Evolutionary conservation across 2,329 filamentous ascomycete genomes (phyloP).

Genomic region (Diaporthe sp.): DNA sequence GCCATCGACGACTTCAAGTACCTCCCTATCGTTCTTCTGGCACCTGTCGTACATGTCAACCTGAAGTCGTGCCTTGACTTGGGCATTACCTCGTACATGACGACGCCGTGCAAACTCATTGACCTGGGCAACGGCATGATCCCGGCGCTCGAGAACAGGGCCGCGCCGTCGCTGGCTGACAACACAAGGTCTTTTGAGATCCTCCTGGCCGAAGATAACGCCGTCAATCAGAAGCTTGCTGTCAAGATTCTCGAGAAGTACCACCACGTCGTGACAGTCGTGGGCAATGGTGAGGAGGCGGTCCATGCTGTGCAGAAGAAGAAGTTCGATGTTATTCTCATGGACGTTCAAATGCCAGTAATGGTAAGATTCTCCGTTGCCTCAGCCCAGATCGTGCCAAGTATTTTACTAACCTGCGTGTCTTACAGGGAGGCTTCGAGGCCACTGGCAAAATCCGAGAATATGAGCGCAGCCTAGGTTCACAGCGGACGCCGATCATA

Average conservation of each 20-base stretch:
- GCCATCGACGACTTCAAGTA: conserved; percentile 97
- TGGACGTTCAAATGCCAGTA: conserved; percentile 99
- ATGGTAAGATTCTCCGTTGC: conserved; percentile 74
- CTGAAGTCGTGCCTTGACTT: conserved; percentile 94
- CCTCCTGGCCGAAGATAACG: conserved; percentile 94
- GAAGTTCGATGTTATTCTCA: conserved; percentile 95
- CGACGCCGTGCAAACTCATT: conserved; percentile 92
- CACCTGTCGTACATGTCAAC: conserved; percentile 89
- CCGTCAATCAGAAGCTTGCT: conserved; percentile 94
- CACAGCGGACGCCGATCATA: conserved; percentile 92
- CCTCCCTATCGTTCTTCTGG: conserved; percentile 92
- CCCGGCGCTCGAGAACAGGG: conserved; percentile 92
- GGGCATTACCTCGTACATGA: conserved; percentile 99
- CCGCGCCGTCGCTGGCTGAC: conserved; percentile 90
- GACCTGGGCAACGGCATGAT: conserved; percentile 97
- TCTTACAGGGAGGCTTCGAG: conserved; percentile 86
- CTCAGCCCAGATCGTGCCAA: conserved; percentile 13
- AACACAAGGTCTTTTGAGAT: conserved; percentile 97
- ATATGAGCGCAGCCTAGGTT: conserved; percentile 86
- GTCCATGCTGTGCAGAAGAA: conserved; percentile 92
- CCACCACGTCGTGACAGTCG: conserved; percentile 91
- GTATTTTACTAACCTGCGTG: conserved; percentile 53
- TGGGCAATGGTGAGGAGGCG: conserved; percentile 94
- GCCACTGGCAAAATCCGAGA: conserved; percentile 96
- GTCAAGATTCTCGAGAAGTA: conserved; percentile 99